These are phyloP conservation scores for Xerocomellus intermedius DNA, from an alignment of 768 basidiomycete species.

Conservation along the genomic window DNA sequence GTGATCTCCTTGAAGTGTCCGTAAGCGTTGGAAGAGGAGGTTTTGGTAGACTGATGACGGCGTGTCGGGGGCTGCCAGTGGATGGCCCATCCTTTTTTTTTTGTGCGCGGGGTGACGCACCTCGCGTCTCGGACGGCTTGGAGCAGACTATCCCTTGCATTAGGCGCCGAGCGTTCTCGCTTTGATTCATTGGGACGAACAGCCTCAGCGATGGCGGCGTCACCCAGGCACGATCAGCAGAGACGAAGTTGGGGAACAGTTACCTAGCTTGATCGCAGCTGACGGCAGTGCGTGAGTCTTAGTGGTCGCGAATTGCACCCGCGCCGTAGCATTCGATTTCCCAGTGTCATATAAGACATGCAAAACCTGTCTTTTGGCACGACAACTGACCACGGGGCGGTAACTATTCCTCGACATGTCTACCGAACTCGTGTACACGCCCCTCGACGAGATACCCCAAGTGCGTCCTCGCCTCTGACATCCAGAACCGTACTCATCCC, in stretches of 20 bases:
- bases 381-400: too few species aligned
- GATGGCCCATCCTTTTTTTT: too few species aligned
- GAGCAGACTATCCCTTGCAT: background rate
- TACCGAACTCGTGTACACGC: constrained; percentile 42
- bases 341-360: too few species aligned
- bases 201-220: background rate
- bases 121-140: background rate
- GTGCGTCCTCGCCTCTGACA: constrained; percentile 28
- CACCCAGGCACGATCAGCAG: background rate
- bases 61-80: background rate
- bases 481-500: background rate
- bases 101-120: background rate
- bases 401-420: constrained; percentile 17
- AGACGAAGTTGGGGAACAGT: background rate
- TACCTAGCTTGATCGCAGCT: background rate
- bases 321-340: too few species aligned
- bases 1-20: background rate
- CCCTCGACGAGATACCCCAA: constrained; percentile 52
- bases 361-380: too few species aligned
- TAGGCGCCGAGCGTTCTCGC: background rate
- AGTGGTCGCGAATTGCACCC: too few species aligned
- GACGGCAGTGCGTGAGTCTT: too few species aligned
- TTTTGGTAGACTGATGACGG: constrained; percentile 4
- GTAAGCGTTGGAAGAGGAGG: background rate
- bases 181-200: background rate